Percentiles rank a stretch among this genome's conserved stretches.
Evolutionary conservation across 1,284 basidiomycete genomes (phyloP).

Genomic region (Chalciporus piperatoides): DNA sequence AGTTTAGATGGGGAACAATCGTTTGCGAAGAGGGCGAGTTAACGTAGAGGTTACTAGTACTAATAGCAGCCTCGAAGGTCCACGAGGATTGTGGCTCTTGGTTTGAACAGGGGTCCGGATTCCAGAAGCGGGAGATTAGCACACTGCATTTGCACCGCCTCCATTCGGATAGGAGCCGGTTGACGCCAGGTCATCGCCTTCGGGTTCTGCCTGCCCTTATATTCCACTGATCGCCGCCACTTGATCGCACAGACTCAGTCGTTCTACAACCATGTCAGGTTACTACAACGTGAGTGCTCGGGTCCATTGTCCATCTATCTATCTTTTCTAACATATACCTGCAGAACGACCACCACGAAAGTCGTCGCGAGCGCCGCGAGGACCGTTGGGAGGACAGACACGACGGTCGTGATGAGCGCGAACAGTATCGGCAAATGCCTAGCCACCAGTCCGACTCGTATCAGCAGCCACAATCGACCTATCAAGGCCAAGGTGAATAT

Average conservation of each 20-base stretch:
- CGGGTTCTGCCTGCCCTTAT: background rate
- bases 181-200: no score
- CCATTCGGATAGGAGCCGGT: no score
- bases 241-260: background rate
- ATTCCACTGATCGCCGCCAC: background rate
- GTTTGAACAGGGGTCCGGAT: no score
- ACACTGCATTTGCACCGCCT: no score
- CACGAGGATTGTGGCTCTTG: no score
- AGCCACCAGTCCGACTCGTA: background rate
- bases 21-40: no score
- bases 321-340: background rate
- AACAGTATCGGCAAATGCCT: background rate
- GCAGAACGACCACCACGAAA: constrained; percentile 10
- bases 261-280: background rate
- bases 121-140: no score
- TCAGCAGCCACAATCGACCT: background rate
- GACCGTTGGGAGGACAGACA: background rate
- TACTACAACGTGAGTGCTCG: background rate
- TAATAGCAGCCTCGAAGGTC: no score
- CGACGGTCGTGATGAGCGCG: background rate
- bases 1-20: no score
- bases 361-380: constrained; percentile 11
- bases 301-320: background rate
- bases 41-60: no score
- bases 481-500: background rate